Conservation (phyloP, 495 filamentous ascomycete species). For the Thozetella sp. region DNA sequence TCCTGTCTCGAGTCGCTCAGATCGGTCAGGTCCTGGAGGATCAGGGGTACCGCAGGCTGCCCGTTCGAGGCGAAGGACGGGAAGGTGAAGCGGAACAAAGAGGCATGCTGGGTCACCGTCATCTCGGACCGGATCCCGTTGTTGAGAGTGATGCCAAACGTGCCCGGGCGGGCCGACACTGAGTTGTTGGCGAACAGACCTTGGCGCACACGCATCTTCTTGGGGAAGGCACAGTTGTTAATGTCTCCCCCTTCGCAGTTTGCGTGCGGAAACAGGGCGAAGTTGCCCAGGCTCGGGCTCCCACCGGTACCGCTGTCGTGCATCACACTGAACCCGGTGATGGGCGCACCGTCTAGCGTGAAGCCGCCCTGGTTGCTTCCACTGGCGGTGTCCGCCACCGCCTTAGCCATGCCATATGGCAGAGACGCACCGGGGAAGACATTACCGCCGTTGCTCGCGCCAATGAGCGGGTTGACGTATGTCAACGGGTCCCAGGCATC, state of each 20-base stretch:
- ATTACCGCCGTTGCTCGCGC: conserved; percentile 65
- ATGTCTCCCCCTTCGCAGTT: conserved; percentile 67
- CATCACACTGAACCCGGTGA: conserved; percentile 68
- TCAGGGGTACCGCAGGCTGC: conserved; percentile 54
- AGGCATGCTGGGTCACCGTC: conserved; percentile 65
- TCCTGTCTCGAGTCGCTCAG: conserved; percentile 62
- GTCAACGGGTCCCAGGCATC: conserved; percentile 35
- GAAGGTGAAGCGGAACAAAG: conserved; percentile 72
- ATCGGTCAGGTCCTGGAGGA: conserved; percentile 69
- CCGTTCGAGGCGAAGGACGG: conserved; percentile 34
- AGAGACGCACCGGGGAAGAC: conserved; percentile 76
- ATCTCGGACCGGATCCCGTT: conserved; percentile 66
- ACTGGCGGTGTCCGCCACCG: conserved; percentile 69
- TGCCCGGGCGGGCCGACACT: conserved; percentile 64
- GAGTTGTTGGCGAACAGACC: conserved; percentile 47
- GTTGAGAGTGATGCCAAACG: conserved; percentile 63
- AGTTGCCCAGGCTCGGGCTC: conserved; percentile 70
- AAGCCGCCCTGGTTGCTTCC: conserved; percentile 74
- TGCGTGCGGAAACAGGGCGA: conserved; percentile 70
- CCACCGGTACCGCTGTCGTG: conserved; percentile 78
- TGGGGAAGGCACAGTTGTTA: conserved; percentile 64
- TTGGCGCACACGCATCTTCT: conserved; percentile 32
- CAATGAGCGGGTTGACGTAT: conserved; percentile 60
- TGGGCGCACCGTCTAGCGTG: conserved; percentile 59
- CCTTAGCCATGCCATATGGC: conserved; percentile 79